A percentile compares a stretch with the other conserved stretches of the same genome.
phyloP scores from a whole-genome alignment of 495 filamentous ascomycete genomes.

The Barbatosphaeria neglecta region DNA sequence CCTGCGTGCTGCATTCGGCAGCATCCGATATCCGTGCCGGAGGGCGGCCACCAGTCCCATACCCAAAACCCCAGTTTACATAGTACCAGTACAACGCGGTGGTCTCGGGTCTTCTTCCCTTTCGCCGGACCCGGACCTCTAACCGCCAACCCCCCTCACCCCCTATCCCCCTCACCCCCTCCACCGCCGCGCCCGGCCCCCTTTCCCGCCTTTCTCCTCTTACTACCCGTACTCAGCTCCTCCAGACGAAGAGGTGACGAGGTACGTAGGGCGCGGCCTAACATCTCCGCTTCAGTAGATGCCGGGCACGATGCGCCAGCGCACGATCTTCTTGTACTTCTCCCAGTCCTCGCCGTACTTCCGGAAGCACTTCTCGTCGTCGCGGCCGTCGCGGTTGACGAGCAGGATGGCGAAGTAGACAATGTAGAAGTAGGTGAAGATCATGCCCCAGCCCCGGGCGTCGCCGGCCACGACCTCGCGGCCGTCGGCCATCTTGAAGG shows the following conservation, averaged over 20 bases:
- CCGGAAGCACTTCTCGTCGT: conserved; percentile 81
- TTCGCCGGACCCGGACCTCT: too few relatives aligned
- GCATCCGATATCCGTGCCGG: too few relatives aligned
- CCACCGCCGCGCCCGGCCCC: too few relatives aligned
- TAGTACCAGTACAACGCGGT: too few relatives aligned
- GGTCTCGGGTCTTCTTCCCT: too few relatives aligned
- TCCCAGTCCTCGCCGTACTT: conserved; percentile 97
- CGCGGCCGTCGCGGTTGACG: conserved; percentile 79
- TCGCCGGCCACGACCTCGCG: conserved; percentile 58
- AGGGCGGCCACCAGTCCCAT: too few relatives aligned
- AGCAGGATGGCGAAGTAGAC: conserved; percentile 85
- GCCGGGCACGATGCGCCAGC: conserved; percentile 78
- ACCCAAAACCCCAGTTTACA: too few relatives aligned
- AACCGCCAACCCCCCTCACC: neutral
- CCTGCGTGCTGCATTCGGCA: too few relatives aligned
- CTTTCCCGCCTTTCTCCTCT: too few relatives aligned
- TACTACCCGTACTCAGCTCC: too few relatives aligned
- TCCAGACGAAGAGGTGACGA: too few relatives aligned
- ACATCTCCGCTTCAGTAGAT: conserved; percentile 52
- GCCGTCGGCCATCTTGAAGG: conserved; percentile 45
- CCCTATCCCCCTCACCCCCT: neutral
- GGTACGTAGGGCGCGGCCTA: too few relatives aligned
- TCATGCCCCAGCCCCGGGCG: conserved; percentile 66
- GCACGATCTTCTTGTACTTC: conserved; percentile 73
- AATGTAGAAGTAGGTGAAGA: conserved; percentile 92